Percentiles rank a stretch among this genome's conserved stretches.
These are phyloP conservation scores for Geotrichum klebahnii DNA, from an alignment of 1,139 yeast genomes.

Conservation along the genomic window DNA sequence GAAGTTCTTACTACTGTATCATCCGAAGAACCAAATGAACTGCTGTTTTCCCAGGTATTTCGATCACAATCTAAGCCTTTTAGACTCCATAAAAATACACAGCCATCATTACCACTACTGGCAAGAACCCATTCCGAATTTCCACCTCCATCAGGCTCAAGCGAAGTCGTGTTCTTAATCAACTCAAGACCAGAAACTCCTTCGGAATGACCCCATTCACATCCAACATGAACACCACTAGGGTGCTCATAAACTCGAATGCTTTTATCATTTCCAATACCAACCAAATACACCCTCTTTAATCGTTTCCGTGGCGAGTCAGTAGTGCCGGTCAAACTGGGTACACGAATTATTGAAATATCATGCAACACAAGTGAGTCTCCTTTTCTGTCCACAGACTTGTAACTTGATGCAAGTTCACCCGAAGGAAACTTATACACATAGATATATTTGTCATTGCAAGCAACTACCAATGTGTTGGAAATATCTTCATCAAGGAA, in stretches of 20 bases:
- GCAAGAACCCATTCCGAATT: conserved; percentile 27
- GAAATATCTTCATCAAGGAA: conserved; percentile 29
- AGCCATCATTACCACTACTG: conserved; percentile 34
- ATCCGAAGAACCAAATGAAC: not conserved
- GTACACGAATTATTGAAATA: conserved; percentile 23
- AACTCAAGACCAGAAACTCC: conserved; percentile 45
- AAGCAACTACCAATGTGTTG: conserved; percentile 48
- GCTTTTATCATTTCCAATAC: conserved; percentile 56
- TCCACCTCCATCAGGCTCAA: conserved; percentile 24
- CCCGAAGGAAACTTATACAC: conserved; percentile 42
- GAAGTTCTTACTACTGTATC: not conserved
- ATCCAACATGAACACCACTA: conserved; percentile 47
- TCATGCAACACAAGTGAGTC: conserved; percentile 32
- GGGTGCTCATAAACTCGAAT: conserved; percentile 48
- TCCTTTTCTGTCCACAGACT: conserved; percentile 37
- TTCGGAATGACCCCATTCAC: conserved; percentile 67
- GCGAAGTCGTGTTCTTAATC: conserved; percentile 15
- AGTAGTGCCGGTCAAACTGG: not conserved
- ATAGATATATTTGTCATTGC: conserved; percentile 50
- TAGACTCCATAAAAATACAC: conserved; percentile 32
- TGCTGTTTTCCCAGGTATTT: not conserved
- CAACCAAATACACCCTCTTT: conserved; percentile 38
- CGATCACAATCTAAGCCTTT: not conserved
- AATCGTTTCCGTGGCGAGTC: conserved; percentile 22
- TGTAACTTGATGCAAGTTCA: conserved; percentile 44